Evolutionary conservation across 352 stramenopile species (phyloP), one percentile per base, ranked within the genome.

Genomic region (Phytopythium aichiense): DNA sequence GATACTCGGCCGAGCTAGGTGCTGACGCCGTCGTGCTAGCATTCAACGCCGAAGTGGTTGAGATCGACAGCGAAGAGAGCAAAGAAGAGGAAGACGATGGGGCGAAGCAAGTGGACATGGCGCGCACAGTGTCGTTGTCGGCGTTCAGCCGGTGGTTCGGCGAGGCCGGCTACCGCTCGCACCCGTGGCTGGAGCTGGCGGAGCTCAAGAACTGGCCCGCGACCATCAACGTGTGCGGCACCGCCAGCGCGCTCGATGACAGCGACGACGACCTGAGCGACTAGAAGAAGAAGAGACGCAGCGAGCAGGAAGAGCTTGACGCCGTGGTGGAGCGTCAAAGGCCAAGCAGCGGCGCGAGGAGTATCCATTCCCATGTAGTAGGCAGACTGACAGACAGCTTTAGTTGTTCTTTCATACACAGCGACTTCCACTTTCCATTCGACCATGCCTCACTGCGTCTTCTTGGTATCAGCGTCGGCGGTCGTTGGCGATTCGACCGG

Each of bases 61-160:
- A 57, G 50, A 53, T 43, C 35, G 42, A 63, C 37, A 51, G 25
- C 53, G 33, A 28, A 1, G 46, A 38, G n/a, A 51, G 51, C 23
- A 60, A 63, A 22, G 71, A 73, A 18, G 65, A 69, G 0, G 68
- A 73, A 7, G 59, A 76, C 0, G 66, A 77, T 22, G 54, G 55
- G 28, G 57, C 45, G 16, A 74, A 78, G 52, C 48, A 73, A 20
- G 45, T 87, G 0, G 71, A 89, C 57, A 42, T 84, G 25, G 33
- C 68, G 12, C 72, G 74, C 55, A 40, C 58, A 7, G 70, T 96
- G 8, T 83, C 77, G 22, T 65, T 94, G 33, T 71, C 75, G 18
- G 74, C 79, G 28, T 96, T 96, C 60, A 76, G 68, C 61, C 75
- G 86, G 13, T 96, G 87, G 87, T 94, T 93, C 53, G 69, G 79